Evolutionary conservation across 2,329 filamentous ascomycete species (phyloP), one percentile per base, ranked within the genome.

Genomic region (Podosphaera leucotricha): DNA sequence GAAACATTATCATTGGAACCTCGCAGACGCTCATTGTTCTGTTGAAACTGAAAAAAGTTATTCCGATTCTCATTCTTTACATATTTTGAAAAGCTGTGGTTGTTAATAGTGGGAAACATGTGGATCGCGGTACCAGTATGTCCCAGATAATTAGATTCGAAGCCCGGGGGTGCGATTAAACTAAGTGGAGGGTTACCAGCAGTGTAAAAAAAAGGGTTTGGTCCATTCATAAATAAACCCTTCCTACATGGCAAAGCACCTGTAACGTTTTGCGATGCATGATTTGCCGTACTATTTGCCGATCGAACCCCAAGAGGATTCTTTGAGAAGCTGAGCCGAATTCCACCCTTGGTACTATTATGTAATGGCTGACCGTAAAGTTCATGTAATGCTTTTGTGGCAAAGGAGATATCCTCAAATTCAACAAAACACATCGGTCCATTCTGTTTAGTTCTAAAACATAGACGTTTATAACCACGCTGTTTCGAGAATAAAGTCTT

Each of bases 341-440:
- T 94, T 28, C 90, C 90, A 6, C 87, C 87, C 59, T 93, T 94
- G 56, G 84, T 72, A 55, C 85, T 93, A 62, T 93, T 94, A 58
- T 86, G 84, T 26, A 95, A 69, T 41, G 73, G 75, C 42, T 80
- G 75, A 0, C 90, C 90, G 55, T 95, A 94, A 1, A 95, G 68
- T 46, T 94, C 84, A 50, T 86, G 75, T 2, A 95, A 68, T 1
- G 86, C 80, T 61, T 90, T 92, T 37, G 87, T 94, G 0, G 90
- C 87, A 55, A 84, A 87, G 1, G 82, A 80, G 10, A 92, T 71
- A 54, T 94, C 86, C 55, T 95, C 87, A 53, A 95, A 98, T 60
- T 98, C 90, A 33, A 98, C 90, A 60, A 95, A 95, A 59, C 90
- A 95, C 86, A 95, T 95, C 1, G 87, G 87, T 0, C 87, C 87